Base-by-base conservation (phyloP, 805 yeast species). In the Yarrowia sp. region DNA sequence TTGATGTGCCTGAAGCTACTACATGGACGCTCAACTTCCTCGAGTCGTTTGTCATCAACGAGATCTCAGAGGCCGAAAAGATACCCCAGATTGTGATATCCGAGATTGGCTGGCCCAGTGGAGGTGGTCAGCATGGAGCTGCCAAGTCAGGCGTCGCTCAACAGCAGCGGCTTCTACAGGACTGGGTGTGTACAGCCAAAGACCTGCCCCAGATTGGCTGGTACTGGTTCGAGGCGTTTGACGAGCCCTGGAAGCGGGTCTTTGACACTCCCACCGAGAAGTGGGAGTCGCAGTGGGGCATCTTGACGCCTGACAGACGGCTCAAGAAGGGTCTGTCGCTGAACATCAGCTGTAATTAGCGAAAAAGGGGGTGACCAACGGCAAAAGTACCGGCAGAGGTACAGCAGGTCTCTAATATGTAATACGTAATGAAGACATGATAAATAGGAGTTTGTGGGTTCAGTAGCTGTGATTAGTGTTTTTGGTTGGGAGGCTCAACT, bases 201-300 rank as follows among this genome's bases (percentile, higher is more conserved):
- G 72, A 77, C 1, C 66, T 74, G 16, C 67, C 67, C 7, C 74
- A 77, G 9, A 77, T 81, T 22, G 83, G 82, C 0, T 87, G 88
- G 86, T 87, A 80, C 70, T 87, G 82, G 77, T 87, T 86, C 73
- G 91, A 88, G 73, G 91, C 90, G 0, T 88, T 86, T 77, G 91
- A 89, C 77, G 90, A 87, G 73, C 90, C 90, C 0, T 87, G 91
- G 91, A 88, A 87, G 72, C 75, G 77, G 56, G 75, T 85, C 0
- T 87, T 83, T 75, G 82, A 85, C 73, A 83, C 82, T 26, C 80
- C 76, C 0, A 81, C 79, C 2, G 80, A 81, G 40, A 77, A 76
- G 68, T 87, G 91, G 91, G 92, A 88, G 73, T 82, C 90, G 0
- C 86, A 87, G 71, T 89, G 92, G 92, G 93, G 92, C 0, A 70